Base-by-base conservation (phyloP, 768 basidiomycete species). In the Saitozyma sp. region DNA sequence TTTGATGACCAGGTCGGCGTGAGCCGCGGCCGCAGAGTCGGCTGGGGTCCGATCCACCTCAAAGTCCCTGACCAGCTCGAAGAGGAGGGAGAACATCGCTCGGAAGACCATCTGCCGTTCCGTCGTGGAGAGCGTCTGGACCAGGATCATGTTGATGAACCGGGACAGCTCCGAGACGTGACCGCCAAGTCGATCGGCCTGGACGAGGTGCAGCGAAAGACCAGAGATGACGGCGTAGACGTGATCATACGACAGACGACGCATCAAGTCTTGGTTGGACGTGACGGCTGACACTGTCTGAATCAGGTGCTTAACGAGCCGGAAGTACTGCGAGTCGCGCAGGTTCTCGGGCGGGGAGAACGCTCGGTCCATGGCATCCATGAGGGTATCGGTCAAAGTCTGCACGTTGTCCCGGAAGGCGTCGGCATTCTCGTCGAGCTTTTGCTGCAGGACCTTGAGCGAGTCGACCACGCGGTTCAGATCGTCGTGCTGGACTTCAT, bases 71-170 rank as follows among this genome's bases (percentile, higher is more conserved):
- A 89, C 85, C 50, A 92, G 89, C 71, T 89, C 87, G 53, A 92
- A 81, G 8, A 97, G 84, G 29, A 96, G 83, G 8, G 86, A 81
- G 78, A 96, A 95, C 48, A 96, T 83, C 4, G 90, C 85, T 46
- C 90, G 90, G 64, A 73, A 74, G 42, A 74, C 88, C 0, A 92
- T 88, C 85, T 92, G 92, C 61, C 90, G 84, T 66, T 92, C 84
- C 14, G 90, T 89, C 9, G 92, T 92, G 41, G 92, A 89, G 81
- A 99, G 95, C 58, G 96, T 78, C 40, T 94, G 88, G 61, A 99
- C 82, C 64, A 98, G 89, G 61, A 98, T 93, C 91, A 97, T 94
- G 79, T 99, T 99, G 81, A 99, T 94, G 79, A 96, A 98, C 54
- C 91, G 87, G 6, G 92, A 93, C 61, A 98, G 75, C 75, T 98